Percentiles rank a stretch among this genome's conserved stretches.
Evolutionary conservation across 2,329 filamentous ascomycete species (phyloP).

Genomic region (Diaporthe sp.): DNA sequence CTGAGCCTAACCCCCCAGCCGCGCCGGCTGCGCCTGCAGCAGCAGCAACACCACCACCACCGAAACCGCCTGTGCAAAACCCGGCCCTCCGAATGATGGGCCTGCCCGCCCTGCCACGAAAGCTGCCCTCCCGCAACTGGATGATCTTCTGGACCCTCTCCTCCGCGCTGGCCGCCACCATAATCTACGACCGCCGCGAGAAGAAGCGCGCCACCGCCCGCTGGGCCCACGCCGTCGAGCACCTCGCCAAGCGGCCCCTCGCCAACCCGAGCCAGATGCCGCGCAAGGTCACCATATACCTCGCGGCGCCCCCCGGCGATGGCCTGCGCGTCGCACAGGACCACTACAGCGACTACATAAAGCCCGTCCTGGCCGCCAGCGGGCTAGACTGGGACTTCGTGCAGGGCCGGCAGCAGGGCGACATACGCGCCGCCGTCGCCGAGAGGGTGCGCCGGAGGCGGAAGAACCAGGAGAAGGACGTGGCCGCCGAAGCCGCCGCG

Average conservation of each 20-base stretch:
- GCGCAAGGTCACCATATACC: conserved; percentile 86
- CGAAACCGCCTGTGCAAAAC: conserved; percentile 70
- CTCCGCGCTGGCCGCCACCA: conserved; percentile 81
- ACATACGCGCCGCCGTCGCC: conserved; percentile 87
- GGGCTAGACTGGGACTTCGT: conserved; percentile 97
- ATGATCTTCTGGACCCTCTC: conserved; percentile 91
- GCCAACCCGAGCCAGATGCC: conserved; percentile 75
- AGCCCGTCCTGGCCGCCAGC: conserved; percentile 90
- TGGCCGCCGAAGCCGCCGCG: conserved; percentile 53
- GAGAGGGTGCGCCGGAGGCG: conserved; percentile 85
- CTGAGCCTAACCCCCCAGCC: conserved; percentile 37
- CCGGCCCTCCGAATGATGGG: conserved; percentile 85
- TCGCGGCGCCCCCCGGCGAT: conserved; percentile 89
- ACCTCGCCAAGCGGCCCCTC: conserved; percentile 85
- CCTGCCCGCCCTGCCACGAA: conserved; percentile 84
- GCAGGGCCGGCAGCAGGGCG: conserved; percentile 92
- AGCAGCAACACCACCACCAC: conserved; percentile 40
- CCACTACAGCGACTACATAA: conserved; percentile 96
- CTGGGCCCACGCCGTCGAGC: conserved; percentile 88
- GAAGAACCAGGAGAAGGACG: conserved; percentile 66
- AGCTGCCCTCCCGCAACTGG: conserved; percentile 96
- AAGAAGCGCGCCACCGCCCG: conserved; percentile 88
- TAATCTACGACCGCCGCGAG: conserved; percentile 93
- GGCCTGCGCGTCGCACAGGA: conserved; percentile 88
- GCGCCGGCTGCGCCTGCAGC: conserved; percentile 45